Evolutionary conservation across 371 early-diverging fungal species (phyloP), one percentile per base, ranked within the genome.

Genomic region (Syncephalastrum monosporum): DNA sequence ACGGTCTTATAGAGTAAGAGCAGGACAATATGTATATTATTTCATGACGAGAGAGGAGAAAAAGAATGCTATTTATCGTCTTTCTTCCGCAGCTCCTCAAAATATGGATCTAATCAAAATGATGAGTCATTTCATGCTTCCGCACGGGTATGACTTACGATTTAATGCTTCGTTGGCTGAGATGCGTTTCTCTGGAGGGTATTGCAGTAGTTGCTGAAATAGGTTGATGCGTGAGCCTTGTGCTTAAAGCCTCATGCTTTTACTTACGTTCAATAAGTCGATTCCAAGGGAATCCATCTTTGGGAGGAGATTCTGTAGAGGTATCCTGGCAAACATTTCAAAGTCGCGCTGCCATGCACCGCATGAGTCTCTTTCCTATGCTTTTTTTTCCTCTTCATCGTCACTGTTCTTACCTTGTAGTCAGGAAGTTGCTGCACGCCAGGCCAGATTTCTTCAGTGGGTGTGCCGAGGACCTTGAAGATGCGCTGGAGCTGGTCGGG

Each of bases 361-460:
- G 19, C 19, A 10, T 59, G 66, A 17, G 61, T 56, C 13, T 67
- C 67, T 55, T 68, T 27, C 24, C 51, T 17, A 14, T 24, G 2
- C 21, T 50, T 50, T 19, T 19, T 10, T 7, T 25, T 21, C 24
- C n/a, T 7, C 17, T 10, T 56, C 7, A 10, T 0, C 5, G 29
- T 12, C 15, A n/a, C 3, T 6, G 13, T 48, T 25, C 47, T 27
- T 76, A 77, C 81, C 59, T 81, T 81, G 51, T 90, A 99, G 50
- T 98, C 98, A 19, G 96, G 98, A 41, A 98, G 74, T 65, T 91
- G 89, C n/a, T 88, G 82, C 8, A 98, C 90, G 17, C 84, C 81
- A 0, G 96, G 94, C 99, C 99, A 99, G 3, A 82, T 74, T 56
- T 85, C 82, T 64, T 93, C 94, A 47, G 86, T 87, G 0, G 96